Evolutionary conservation across 176 grass and related monocot species (phyloP).

Genomic region (Eleusine coracana): DNA sequence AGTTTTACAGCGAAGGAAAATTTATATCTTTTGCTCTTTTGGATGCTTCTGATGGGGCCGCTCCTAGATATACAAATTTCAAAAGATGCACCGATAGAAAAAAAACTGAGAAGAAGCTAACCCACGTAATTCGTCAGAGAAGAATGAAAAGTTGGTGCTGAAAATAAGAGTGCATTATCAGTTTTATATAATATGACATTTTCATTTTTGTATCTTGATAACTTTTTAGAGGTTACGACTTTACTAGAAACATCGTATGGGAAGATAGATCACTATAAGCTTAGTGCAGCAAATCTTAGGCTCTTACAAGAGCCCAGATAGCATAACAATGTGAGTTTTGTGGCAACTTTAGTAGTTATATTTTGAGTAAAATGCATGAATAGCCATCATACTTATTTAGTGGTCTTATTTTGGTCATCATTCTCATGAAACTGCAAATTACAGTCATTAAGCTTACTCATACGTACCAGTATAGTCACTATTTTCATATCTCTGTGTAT

Average conservation of each 20-base stretch:
- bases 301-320: slow-evolving; percentile 64
- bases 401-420: too few species aligned
- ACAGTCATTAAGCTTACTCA: too few species aligned
- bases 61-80: slow-evolving; percentile 31
- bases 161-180: slow-evolving; percentile 13
- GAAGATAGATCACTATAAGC: slow-evolving; percentile 57
- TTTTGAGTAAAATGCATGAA: neutral
- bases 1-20: slow-evolving; percentile 51
- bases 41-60: slow-evolving; percentile 24
- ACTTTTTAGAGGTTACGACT: slow-evolving; percentile 54
- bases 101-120: slow-evolving; percentile 57
- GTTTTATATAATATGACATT: slow-evolving; percentile 10
- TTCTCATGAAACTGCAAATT: too few species aligned
- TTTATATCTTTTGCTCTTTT: slow-evolving; percentile 57
- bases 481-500: too few species aligned
- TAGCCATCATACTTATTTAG: too few species aligned
- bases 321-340: slow-evolving; percentile 42
- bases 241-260: slow-evolving; percentile 55
- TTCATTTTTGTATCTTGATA: slow-evolving; percentile 32
- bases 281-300: slow-evolving; percentile 60
- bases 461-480: too few species aligned
- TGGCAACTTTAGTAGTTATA: slow-evolving; percentile 16
- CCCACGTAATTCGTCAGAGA: slow-evolving; percentile 59
- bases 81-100: slow-evolving; percentile 30
- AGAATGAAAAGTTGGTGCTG: slow-evolving; percentile 58